phyloP scores from a whole-genome alignment of 202 grass and related monocot species.

The Sporobolus alterniflorus region DNA sequence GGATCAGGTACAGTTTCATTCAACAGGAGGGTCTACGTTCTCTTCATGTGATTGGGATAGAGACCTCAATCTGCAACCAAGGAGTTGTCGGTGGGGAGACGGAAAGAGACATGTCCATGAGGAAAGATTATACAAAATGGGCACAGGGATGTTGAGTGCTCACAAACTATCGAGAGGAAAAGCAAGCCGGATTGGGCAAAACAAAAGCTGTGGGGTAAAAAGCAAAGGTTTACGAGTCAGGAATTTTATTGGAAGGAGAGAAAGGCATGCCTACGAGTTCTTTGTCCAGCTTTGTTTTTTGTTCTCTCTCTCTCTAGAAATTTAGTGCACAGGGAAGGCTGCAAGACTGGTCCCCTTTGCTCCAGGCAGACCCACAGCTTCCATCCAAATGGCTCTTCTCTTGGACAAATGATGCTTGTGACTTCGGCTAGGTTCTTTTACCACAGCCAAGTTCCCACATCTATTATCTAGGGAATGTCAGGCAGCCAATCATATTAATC shows the following conservation, averaged over 20 bases:
- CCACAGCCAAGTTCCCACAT: not conserved
- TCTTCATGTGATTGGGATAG: slow-evolving; percentile 30
- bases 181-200: slow-evolving; percentile 38
- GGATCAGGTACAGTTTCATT: not conserved
- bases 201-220: slow-evolving; percentile 52
- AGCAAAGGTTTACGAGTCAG: slow-evolving; percentile 43
- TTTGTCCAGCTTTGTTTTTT: slow-evolving; percentile 41
- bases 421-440: slow-evolving; percentile 10
- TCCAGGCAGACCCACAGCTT: slow-evolving; percentile 47
- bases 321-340: slow-evolving; percentile 48
- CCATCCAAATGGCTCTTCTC: not conserved
- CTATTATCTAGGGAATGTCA: not conserved
- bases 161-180: slow-evolving; percentile 32
- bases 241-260: slow-evolving; percentile 82
- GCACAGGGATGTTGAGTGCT: slow-evolving; percentile 18
- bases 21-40: not conserved
- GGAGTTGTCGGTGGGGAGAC: slow-evolving; percentile 36
- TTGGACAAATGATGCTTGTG: slow-evolving; percentile 11
- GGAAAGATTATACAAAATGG: slow-evolving; percentile 37
- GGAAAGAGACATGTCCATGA: slow-evolving; percentile 43
- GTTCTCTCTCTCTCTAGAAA: slow-evolving; percentile 33
- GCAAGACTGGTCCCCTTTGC: slow-evolving; percentile 59
- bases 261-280: slow-evolving; percentile 55
- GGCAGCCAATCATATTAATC: not conserved
- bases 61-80: slow-evolving; percentile 29